Percentiles rank a stretch among this genome's conserved stretches.
phyloP scores from a whole-genome alignment of 306 rosid genomes.

The Pterocarpus santalinus region DNA sequence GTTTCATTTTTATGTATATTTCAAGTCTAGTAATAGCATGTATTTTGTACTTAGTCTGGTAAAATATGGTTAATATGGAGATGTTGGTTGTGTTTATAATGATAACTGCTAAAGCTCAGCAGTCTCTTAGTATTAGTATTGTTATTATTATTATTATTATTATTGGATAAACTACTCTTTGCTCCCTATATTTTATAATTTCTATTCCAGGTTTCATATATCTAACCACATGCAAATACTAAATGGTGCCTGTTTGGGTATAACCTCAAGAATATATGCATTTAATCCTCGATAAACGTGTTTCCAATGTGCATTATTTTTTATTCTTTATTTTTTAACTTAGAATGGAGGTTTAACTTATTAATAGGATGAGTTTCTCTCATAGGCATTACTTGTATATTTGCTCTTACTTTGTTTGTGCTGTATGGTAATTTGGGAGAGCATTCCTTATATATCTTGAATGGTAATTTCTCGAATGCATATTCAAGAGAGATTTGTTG shows the following conservation, averaged over 20 bases:
- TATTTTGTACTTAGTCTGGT: slow-evolving; percentile 15
- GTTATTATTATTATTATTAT: neutral
- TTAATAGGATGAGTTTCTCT: slow-evolving; percentile 15
- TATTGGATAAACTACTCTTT: neutral
- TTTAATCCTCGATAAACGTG: neutral
- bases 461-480: neutral
- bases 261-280: no score
- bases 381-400: neutral
- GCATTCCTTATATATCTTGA: slow-evolving; percentile 10
- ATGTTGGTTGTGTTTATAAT: slow-evolving; percentile 20
- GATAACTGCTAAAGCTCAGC: neutral
- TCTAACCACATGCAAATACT: neutral
- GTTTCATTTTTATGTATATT: slow-evolving; percentile 26
- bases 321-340: neutral
- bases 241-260: neutral
- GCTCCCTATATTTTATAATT: neutral
- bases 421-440: slow-evolving; percentile 11
- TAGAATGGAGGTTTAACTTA: slow-evolving; percentile 8
- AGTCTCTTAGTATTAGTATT: neutral
- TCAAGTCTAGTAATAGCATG: slow-evolving; percentile 25
- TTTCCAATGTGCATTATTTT: neutral
- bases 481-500: slow-evolving; percentile 2
- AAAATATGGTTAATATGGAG: neutral
- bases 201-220: slow-evolving; percentile 26
- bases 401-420: neutral